phyloP scores from a whole-genome alignment of 768 basidiomycete species.

The Zangia roseola region DNA sequence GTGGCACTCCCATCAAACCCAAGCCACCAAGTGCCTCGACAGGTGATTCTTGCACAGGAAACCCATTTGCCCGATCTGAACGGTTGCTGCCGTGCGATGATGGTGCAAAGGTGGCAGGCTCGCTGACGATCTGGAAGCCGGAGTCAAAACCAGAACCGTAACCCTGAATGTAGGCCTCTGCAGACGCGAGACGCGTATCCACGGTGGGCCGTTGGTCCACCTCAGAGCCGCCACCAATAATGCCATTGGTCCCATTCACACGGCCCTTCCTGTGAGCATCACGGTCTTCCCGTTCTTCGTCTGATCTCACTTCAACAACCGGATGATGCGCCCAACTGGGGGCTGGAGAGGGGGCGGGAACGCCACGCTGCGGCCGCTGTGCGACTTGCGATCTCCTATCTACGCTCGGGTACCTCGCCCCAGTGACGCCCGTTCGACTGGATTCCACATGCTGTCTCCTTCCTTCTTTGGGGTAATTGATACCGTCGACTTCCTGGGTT shows the following conservation, averaged over 20 bases:
- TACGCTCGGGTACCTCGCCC: constrained; percentile 5
- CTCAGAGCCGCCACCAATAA: not conserved
- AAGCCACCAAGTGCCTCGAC: constrained; percentile 23
- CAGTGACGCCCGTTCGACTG: constrained; percentile 6
- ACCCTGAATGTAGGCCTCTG: constrained; percentile 36
- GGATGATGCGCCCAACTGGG: constrained; percentile 32
- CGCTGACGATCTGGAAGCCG: constrained; percentile 24
- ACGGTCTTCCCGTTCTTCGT: constrained; percentile 26
- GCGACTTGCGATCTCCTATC: constrained; percentile 31
- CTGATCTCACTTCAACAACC: constrained; percentile 30
- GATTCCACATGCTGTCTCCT: constrained; percentile 12
- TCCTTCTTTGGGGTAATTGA: constrained; percentile 13
- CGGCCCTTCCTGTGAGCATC: constrained; percentile 6
- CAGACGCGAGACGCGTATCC: constrained; percentile 30
- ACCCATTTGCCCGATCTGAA: constrained; percentile 18
- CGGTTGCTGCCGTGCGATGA: constrained; percentile 20
- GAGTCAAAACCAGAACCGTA: constrained; percentile 36
- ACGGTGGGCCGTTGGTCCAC: constrained; percentile 2
- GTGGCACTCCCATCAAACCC: constrained; percentile 30
- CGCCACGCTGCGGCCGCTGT: constrained; percentile 30
- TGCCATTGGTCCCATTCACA: constrained; percentile 11
- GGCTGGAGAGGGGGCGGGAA: constrained; percentile 23
- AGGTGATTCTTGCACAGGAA: constrained; percentile 32
- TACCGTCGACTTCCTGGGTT: constrained; percentile 14
- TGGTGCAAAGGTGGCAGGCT: constrained; percentile 12